Percentiles rank a stretch among this genome's conserved stretches.
These are phyloP conservation scores for Geosmithia morbida DNA, from an alignment of 2,329 filamentous ascomycete genomes.

Conservation along the genomic window DNA sequence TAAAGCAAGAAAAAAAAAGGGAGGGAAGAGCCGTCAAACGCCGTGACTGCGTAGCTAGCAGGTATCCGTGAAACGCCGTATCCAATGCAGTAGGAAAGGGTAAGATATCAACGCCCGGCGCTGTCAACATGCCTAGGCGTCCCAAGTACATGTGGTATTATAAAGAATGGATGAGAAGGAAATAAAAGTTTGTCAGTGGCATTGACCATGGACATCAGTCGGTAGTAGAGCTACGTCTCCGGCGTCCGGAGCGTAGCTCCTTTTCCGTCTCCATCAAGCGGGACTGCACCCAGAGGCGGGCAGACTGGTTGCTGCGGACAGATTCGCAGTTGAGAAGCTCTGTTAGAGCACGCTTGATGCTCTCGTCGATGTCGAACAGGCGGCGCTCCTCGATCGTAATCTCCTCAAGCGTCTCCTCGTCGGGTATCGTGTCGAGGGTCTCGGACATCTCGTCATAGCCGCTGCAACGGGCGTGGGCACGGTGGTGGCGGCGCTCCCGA, in stretches of 20 bases:
- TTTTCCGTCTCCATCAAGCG: slow-evolving; percentile 46
- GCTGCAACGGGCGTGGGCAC: slow-evolving; percentile 15
- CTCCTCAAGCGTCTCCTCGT: slow-evolving; percentile 31
- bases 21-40: background rate
- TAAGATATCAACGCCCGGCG: background rate
- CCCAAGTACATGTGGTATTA: background rate
- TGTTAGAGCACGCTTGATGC: slow-evolving; percentile 45
- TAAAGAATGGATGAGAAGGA: background rate
- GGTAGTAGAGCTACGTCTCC: slow-evolving; percentile 24
- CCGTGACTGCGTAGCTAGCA: background rate
- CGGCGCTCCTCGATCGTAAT: slow-evolving; percentile 37
- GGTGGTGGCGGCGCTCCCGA: slow-evolving; percentile 19
- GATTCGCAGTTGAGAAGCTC: slow-evolving; percentile 46
- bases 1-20: background rate
- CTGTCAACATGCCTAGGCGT: background rate
- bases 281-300: slow-evolving; percentile 44
- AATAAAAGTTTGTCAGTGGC: background rate
- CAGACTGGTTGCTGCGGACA: slow-evolving; percentile 32
- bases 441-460: slow-evolving; percentile 14
- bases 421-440: slow-evolving; percentile 24
- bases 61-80: background rate
- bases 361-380: slow-evolving; percentile 41
- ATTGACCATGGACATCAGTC: background rate
- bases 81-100: background rate
- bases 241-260: slow-evolving; percentile 37